Base-by-base conservation (phyloP, 371 early-diverging fungal genomes). In the Haplosporangium sp. region DNA sequence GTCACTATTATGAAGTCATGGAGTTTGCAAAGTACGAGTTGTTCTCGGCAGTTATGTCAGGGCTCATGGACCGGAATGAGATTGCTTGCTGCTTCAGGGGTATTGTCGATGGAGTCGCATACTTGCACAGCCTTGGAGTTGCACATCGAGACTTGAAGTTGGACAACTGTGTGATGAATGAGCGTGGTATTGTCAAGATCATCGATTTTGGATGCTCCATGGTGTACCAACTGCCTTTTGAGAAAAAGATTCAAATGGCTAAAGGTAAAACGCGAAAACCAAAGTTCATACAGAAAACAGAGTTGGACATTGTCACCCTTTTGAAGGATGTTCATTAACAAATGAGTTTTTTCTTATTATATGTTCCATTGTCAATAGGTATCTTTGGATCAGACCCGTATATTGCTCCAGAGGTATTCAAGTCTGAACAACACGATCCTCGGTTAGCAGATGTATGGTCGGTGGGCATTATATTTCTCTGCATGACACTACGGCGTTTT, bases 121-220 rank as follows among this genome's bases (percentile, higher is more conserved):
- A 93, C 62, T 76, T 96, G 46, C 92, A 93, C 80, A 74, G 76
- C 16, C 77, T 92, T 60, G 95, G 95, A 51, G 92, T 96, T 50
- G 92, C 93, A 0, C 96, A 96, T 74, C 85, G 95, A 46, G 96
- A 96, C 74, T 73, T 96, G 54, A 96, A 96, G 69, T 86, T 95
- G n/a, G 96, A 95, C 64, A 96, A 96, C 83, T 85, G 92, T 29
- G 83, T 95, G n/a, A 69, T 95, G 63, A 86, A 86, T 56, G 89
- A 88, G 59, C 73, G 73, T 16, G 91, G 93, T 10, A 87, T 90
- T 8, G 81, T 96, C 58, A 96, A 97, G 77, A 91, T 97, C 54
- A 93, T 94, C 41, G 98, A 98, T 79, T 97, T 97, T 87, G 97
- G 98, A 13, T 93, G 92, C 47, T 91, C 95, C n/a, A 87, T 88